Evolutionary conservation across 2,329 filamentous ascomycete genomes (phyloP).

Genomic region (Colletotrichum graminicola): DNA sequence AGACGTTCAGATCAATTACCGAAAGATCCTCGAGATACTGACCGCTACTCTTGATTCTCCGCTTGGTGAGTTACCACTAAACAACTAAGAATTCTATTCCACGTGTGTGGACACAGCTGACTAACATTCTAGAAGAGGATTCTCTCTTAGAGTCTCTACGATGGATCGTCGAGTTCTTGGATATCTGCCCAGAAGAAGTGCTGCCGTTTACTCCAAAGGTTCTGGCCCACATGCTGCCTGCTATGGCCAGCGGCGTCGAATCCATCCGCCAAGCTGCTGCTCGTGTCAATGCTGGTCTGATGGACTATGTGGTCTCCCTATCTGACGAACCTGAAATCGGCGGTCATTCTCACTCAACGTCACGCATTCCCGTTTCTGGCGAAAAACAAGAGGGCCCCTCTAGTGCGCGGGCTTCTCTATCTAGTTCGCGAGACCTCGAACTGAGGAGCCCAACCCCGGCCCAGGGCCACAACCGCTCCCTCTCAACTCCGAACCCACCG

Average conservation of each 20-base stretch:
- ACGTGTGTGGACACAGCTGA: not conserved
- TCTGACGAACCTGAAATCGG: constrained; percentile 74
- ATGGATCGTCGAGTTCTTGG: constrained; percentile 97
- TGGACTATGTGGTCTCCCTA: constrained; percentile 93
- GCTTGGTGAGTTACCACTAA: constrained; percentile 66
- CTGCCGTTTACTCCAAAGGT: constrained; percentile 94
- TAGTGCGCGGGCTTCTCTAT: constrained; percentile 65
- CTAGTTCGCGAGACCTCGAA: constrained; percentile 67
- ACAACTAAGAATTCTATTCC: not conserved
- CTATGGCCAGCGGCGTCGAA: constrained; percentile 92
- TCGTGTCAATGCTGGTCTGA: constrained; percentile 89
- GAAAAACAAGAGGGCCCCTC: constrained; percentile 61
- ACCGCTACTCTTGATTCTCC: constrained; percentile 89
- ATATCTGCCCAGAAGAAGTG: constrained; percentile 97
- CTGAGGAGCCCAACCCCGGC: constrained; percentile 64
- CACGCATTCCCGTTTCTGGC: constrained; percentile 58
- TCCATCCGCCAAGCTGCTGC: constrained; percentile 89
- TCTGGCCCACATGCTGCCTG: constrained; percentile 89
- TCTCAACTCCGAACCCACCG: constrained; percentile 60
- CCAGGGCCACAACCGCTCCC: constrained; percentile 57
- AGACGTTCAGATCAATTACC: constrained; percentile 94
- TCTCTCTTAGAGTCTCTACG: constrained; percentile 90
- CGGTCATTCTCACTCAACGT: constrained; percentile 50
- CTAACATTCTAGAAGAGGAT: constrained; percentile 78
- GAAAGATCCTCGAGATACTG: constrained; percentile 90